Base-by-base conservation (phyloP, 2,329 filamentous ascomycete species). In the Fusarium brachygibbosum region DNA sequence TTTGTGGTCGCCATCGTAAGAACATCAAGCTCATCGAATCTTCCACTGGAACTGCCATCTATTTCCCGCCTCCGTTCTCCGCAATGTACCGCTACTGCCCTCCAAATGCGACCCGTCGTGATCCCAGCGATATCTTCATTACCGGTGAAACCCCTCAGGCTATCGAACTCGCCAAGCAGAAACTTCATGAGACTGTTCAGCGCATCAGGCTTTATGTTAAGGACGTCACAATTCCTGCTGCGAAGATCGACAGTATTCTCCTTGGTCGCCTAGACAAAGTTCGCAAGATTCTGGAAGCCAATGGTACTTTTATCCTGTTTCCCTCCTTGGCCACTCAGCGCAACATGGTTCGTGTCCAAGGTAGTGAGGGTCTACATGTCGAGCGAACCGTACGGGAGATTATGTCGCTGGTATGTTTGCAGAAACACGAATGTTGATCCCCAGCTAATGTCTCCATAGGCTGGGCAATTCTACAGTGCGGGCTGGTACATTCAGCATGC, bases 11-110 rank as follows among this genome's bases (percentile, higher is more conserved):
- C 49, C 95, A 94, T 73, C 89, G 96, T 73, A 97, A 97, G 84
- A 98, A 98, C 79, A 97, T 99, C 83, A 98, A 98, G 83, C 84
- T 96, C 75, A 98, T 99, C 76, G 96, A 99, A 81, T 97, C 96
- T 16, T 90, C 92, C 29, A 98, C 96, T 16, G 93, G 94, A 75
- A 98, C 96, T 11, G 95, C 96, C 69, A 98, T 99, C 75, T 99
- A 99, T 82, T 98, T 99, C 77, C 96, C 96, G 29, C 94, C 94
- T 10, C 92, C 95, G 1, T 98, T 98, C 78, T 94, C 95, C 16
- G 90, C 91, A 62, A 90, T 98, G 69, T 98, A 96, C 77, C 92
- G 93, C 63, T 99, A 97, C 79, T 93, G 90, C 54, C 94, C 95
- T 2, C 89, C 89, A 10, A 93, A 92, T 70, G 94, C 94, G 21